Evolutionary conservation across 2,329 filamentous ascomycete genomes (phyloP), one percentile per base, ranked within the genome.

Genomic region (Teratosphaeria pseudoeucalypti): DNA sequence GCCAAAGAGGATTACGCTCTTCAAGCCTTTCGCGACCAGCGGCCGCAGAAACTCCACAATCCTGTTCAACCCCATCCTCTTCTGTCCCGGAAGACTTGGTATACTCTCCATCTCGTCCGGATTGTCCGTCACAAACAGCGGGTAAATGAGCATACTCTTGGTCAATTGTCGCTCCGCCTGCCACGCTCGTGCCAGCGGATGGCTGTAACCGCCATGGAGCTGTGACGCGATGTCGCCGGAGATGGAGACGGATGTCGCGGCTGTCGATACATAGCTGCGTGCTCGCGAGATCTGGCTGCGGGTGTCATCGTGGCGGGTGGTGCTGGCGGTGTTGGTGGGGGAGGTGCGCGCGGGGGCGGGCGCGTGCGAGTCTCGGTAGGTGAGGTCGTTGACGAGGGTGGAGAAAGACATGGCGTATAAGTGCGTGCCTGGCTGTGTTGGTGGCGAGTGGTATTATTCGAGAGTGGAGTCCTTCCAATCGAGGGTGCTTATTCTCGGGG

Each of bases 131-230:
- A 99, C 85, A 79, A 99, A 99, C 66, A 99, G 82, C 12, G 94
- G 94, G 77, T 95, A 97, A 70, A 99, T 96, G 70, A 99, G 87
- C 94, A 97, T 97, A 43, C 92, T 94, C 72, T 80, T 80, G 60
- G 78, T 81, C 66, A 81, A 71, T 65, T 81, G 78, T 55, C 78
- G 73, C 69, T 81, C 78, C 2, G 78, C 78, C 66, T 81, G 78
- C 78, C 78, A 81, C 69, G 78, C 70, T 60, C 78, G 70, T 55
- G 78, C 75, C 11, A 81, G 73, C 19, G 78, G 78, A 63, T 81
- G 78, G 63, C 75, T 77, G 67, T 81, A 81, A 53, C 78, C 78
- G 63, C 78, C 78, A 65, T 81, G 78, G 59, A 81, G 70, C 67
- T 81, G 78, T 57, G 76, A 78, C 60, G 76, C 76, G 65, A 81